Evolutionary conservation across 2,329 filamentous ascomycete species (phyloP).

Genomic region (Cladophialophora chaetospira): DNA sequence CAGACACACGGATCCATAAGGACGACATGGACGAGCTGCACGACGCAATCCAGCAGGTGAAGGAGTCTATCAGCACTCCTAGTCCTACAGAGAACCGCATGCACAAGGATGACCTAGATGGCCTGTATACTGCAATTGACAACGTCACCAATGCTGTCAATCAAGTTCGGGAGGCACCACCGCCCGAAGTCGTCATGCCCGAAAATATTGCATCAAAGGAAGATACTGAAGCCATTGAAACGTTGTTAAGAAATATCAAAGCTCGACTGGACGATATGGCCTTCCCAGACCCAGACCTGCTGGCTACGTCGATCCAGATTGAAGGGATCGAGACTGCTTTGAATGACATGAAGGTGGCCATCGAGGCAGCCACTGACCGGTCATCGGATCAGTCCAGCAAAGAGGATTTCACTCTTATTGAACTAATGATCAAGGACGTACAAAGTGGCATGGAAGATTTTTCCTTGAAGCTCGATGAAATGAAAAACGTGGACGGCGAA

Average conservation of each 20-base stretch:
- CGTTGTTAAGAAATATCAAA: slow-evolving; percentile 85
- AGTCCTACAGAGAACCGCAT: slow-evolving; percentile 38
- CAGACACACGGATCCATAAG: slow-evolving; percentile 48
- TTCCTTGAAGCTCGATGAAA: slow-evolving; percentile 45
- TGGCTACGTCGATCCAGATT: slow-evolving; percentile 64
- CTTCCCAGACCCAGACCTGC: slow-evolving; percentile 65
- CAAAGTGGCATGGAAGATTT: slow-evolving; percentile 75
- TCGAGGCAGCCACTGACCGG: slow-evolving; percentile 66
- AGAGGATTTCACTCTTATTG: slow-evolving; percentile 75
- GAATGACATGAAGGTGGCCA: slow-evolving; percentile 71
- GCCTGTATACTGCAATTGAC: slow-evolving; percentile 46
- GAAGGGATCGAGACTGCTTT: slow-evolving; percentile 67
- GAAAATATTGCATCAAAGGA: slow-evolving; percentile 70
- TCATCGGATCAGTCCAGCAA: slow-evolving; percentile 71
- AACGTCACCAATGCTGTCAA: slow-evolving; percentile 61
- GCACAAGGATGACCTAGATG: slow-evolving; percentile 52
- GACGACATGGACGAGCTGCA: slow-evolving; percentile 51
- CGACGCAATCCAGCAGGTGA: slow-evolving; percentile 54
- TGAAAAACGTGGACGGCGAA: slow-evolving; percentile 51
- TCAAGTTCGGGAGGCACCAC: slow-evolving; percentile 45
- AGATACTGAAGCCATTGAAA: slow-evolving; percentile 88
- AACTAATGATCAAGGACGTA: slow-evolving; percentile 77
- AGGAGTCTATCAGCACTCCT: slow-evolving; percentile 47
- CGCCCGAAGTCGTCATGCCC: slow-evolving; percentile 35
- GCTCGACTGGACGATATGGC: slow-evolving; percentile 79